These are phyloP conservation scores for Lanmaoa pseudosensibilis DNA, from an alignment of 768 basidiomycete genomes.

Conservation along the genomic window DNA sequence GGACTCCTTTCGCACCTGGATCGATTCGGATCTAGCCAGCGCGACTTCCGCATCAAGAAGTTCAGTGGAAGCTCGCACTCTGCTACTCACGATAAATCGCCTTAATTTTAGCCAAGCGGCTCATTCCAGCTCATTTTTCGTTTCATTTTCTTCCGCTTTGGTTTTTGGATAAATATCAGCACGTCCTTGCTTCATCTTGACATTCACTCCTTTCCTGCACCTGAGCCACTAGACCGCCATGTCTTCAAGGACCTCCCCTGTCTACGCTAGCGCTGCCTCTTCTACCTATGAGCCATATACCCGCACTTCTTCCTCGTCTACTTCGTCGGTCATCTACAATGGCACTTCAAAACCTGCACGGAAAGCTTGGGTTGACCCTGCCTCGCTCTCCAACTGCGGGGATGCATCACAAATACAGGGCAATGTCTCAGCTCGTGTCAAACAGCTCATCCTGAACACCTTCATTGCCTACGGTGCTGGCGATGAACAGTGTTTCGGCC, in stretches of 20 bases:
- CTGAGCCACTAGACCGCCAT: conserved; percentile 13
- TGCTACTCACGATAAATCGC: conserved; percentile 27
- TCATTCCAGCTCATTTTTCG: conserved; percentile 18
- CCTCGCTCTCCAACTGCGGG: conserved; percentile 55
- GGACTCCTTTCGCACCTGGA: conserved; percentile 10
- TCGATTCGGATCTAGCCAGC: conserved; percentile 21
- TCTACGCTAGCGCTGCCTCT: conserved; percentile 30
- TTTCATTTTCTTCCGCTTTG: conserved; percentile 10
- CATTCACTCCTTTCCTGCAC: conserved; percentile 2
- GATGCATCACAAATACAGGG: conserved; percentile 60
- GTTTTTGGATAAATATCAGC: conserved; percentile 32
- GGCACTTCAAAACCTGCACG: conserved; percentile 21
- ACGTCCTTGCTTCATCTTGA: conserved; percentile 1
- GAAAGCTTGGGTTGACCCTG: conserved; percentile 66
- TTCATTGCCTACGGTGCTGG: conserved; percentile 73
- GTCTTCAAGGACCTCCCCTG: conserved; percentile 28
- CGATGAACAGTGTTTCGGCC: conserved; percentile 58
- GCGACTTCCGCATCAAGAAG: conserved; percentile 30
- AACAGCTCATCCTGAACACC: conserved; percentile 67
- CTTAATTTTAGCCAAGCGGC: conserved; percentile 32
- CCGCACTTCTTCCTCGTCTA: conserved; percentile 17
- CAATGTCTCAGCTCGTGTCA: conserved; percentile 60
- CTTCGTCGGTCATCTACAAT: conserved; percentile 31
- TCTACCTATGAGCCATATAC: conserved; percentile 29
- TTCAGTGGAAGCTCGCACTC: conserved; percentile 12